A percentile compares a stretch with the other conserved stretches of the same genome.
phyloP scores from a whole-genome alignment of 116 monocot genomes.

The Cymodocea nodosa region DNA sequence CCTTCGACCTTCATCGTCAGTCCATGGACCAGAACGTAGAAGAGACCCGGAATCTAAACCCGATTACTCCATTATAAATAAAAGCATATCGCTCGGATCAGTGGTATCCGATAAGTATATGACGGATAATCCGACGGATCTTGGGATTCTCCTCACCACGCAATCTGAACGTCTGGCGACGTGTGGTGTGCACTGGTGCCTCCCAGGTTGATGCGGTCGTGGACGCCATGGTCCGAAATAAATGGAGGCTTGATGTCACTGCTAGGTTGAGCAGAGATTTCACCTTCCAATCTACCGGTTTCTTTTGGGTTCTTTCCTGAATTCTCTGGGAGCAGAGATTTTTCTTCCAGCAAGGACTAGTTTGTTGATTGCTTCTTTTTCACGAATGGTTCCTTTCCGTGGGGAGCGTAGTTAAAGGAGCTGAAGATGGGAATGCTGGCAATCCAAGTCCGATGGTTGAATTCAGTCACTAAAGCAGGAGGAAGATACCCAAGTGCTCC shows the following conservation, averaged over 20 bases:
- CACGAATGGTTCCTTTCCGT: neutral
- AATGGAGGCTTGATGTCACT: neutral
- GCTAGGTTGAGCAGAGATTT: neutral
- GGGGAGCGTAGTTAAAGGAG: neutral
- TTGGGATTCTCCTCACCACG: neutral
- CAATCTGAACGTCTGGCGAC: neutral
- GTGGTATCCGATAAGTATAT: neutral
- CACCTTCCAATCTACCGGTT: neutral
- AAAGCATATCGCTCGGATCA: no score
- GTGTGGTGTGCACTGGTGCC: neutral
- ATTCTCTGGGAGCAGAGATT: neutral
- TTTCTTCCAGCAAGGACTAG: no score
- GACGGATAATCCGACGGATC: no score
- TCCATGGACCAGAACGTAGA: no score
- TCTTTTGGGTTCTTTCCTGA: neutral
- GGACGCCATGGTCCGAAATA: no score
- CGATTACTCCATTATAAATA: no score
- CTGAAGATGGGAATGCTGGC: neutral
- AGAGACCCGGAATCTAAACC: no score
- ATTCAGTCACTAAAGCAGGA: neutral
- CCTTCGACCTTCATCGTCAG: no score
- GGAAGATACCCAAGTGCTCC: neutral
- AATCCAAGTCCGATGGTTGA: conserved; percentile 1
- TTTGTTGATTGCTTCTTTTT: no score
- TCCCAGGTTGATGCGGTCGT: neutral